Conservation (phyloP, 1,284 basidiomycete genomes). For the Microbotryomycetes sp. region DNA sequence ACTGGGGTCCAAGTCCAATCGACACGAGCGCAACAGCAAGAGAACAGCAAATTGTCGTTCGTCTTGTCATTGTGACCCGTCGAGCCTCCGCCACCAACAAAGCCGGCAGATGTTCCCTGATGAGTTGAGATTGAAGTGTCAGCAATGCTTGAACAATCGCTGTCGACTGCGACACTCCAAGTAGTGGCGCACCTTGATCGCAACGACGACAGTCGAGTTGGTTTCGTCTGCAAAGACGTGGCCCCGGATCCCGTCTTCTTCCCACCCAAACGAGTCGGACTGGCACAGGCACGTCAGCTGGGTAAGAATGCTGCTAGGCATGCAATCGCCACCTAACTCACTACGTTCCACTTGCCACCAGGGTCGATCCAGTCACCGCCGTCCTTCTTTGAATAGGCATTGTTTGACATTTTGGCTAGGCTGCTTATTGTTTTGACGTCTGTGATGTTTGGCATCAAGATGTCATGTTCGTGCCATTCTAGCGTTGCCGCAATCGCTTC, state of each 20-base stretch:
- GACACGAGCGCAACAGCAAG: slow-evolving; percentile 91
- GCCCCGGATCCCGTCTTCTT: slow-evolving; percentile 80
- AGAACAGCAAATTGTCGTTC: slow-evolving; percentile 96
- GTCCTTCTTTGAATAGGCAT: slow-evolving; percentile 59
- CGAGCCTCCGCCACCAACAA: slow-evolving; percentile 67
- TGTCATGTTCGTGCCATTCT: slow-evolving; percentile 29
- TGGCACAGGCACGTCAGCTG: slow-evolving; percentile 39
- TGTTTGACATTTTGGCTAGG: slow-evolving; percentile 89
- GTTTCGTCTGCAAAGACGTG: slow-evolving; percentile 66
- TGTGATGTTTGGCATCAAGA: slow-evolving; percentile 55
- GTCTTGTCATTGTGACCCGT: slow-evolving; percentile 86
- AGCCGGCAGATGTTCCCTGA: slow-evolving; percentile 69
- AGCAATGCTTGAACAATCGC: not conserved
- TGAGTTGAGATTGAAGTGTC: not conserved
- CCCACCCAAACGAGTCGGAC: slow-evolving; percentile 89
- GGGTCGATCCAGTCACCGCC: slow-evolving; percentile 72
- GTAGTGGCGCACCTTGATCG: slow-evolving; percentile 58
- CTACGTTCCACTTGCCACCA: slow-evolving; percentile 57
- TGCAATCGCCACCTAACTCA: slow-evolving; percentile 43
- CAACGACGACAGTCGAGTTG: slow-evolving; percentile 78
- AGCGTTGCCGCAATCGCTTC: slow-evolving; percentile 8
- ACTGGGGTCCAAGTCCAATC: slow-evolving; percentile 94
- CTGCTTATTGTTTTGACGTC: slow-evolving; percentile 68
- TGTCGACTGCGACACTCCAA: no score
- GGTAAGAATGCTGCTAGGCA: not conserved